These are phyloP conservation scores for Tilletia indica DNA, from an alignment of 1,284 basidiomycete genomes.

Conservation along the genomic window DNA sequence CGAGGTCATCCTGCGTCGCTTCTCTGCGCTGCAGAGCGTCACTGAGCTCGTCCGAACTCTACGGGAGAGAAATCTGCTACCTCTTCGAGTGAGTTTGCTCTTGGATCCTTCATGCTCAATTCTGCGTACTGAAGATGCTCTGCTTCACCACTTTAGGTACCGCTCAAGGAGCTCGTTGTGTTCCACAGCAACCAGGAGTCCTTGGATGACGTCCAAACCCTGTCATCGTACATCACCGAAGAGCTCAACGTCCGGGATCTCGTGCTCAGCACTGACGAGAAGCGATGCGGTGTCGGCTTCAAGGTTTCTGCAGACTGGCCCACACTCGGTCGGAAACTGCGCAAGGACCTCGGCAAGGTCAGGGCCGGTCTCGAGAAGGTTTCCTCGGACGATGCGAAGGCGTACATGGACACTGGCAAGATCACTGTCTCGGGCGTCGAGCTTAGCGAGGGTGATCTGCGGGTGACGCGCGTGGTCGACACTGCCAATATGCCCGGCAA, in stretches of 20 bases:
- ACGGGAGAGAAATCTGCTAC: constrained; percentile 79
- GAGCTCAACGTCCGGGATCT: constrained; percentile 94
- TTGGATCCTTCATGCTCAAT: not conserved
- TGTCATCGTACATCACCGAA: constrained; percentile 85
- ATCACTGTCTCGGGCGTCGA: constrained; percentile 85
- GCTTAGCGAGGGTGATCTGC: constrained; percentile 82
- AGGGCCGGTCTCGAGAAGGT: constrained; percentile 81
- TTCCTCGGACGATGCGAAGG: constrained; percentile 78
- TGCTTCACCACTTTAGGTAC: constrained; percentile 62
- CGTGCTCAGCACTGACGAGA: constrained; percentile 84
- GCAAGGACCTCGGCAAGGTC: constrained; percentile 87
- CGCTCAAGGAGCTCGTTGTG: constrained; percentile 85
- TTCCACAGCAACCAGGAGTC: constrained; percentile 88
- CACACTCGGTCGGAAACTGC: constrained; percentile 87
- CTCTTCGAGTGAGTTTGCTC: constrained; percentile 57
- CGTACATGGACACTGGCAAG: constrained; percentile 73
- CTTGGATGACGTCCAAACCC: constrained; percentile 78
- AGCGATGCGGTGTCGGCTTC: constrained; percentile 82
- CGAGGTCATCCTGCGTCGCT: constrained; percentile 89
- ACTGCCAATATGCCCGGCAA: constrained; percentile 55
- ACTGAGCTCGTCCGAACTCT: constrained; percentile 88
- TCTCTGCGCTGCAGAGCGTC: constrained; percentile 88
- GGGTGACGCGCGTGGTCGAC: constrained; percentile 64
- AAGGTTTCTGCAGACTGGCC: constrained; percentile 91
- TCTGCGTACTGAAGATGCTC: constrained; percentile 4